Base-by-base conservation (phyloP, 2,329 filamentous ascomycete genomes). In the Eurotiales sp. region DNA sequence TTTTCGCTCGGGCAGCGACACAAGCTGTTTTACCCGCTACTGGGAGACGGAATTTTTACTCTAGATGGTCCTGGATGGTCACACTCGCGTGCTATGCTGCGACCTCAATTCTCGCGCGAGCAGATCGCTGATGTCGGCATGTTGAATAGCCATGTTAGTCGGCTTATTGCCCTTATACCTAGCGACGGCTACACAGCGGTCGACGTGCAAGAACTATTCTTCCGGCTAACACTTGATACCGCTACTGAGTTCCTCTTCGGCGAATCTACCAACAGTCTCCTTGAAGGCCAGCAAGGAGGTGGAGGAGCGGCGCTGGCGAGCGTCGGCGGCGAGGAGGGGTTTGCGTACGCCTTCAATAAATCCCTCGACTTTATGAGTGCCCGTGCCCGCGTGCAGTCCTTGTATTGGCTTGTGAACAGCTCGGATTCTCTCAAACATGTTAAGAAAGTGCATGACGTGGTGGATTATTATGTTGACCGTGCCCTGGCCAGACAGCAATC, bases 41-140 rank as follows among this genome's bases (percentile, higher is more conserved):
- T 54, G 36, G 52, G 52, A 1, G 47, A 51, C 15, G 47, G 52
- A 5, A 54, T 54, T 8, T 90, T 88, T 69, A 85, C 84, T 5
- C 95, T 88, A 0, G 91, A 96, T 64, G 86, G 87, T 3, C 76
- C 84, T 21, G 70, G 80, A 42, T 96, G 91, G 91, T 27, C 46
- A 5, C 51, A 53, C 29, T 45, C 51, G 4, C 30, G 51, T 5
- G 46, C 46, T 3, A 44, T 53, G 41, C 34, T 53, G 34, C 10
- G 51, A 11, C 51, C 51, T 17, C 51, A 53, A 17, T 53, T 53
- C 27, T 47, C 51, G 32, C 32, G 51, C 17, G 46, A 75, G 8
- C 79, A 90, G 21, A 70, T 83, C 7, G 75, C 72, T 3, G 77
- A 82, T 59, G 62, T 82, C 3, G 68, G 72, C 27, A 80, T 79